Percentiles rank a stretch among this genome's conserved stretches.
phyloP scores from a whole-genome alignment of 1,284 basidiomycete species.

The Ustilago curta region DNA sequence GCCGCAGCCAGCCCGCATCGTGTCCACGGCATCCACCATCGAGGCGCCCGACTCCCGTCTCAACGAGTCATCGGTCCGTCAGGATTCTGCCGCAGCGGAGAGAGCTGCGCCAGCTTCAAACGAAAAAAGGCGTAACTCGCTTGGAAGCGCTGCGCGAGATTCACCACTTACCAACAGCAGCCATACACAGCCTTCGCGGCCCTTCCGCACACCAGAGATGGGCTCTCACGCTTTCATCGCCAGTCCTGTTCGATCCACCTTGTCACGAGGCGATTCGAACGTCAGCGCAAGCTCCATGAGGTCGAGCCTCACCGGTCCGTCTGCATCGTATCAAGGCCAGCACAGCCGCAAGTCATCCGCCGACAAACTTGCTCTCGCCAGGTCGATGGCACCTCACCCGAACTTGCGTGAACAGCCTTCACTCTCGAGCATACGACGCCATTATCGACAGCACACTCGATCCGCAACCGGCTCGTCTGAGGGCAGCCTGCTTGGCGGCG shows the following conservation, averaged over 20 bases:
- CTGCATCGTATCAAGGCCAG: slow-evolving; percentile 19
- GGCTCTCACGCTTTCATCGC: slow-evolving; percentile 4
- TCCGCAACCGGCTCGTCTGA: slow-evolving; percentile 41
- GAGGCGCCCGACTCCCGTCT: slow-evolving; percentile 4
- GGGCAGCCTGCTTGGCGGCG: slow-evolving; percentile 32
- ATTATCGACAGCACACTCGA: slow-evolving; percentile 41
- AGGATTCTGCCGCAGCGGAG: neutral
- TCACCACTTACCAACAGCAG: neutral
- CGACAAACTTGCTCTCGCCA: slow-evolving; percentile 34
- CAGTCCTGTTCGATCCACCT: slow-evolving; percentile 24
- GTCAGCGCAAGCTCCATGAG: slow-evolving; percentile 18
- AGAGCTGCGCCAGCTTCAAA: neutral
- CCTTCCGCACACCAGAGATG: slow-evolving; percentile 34
- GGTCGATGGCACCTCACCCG: slow-evolving; percentile 36
- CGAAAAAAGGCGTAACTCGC: neutral
- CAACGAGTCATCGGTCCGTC: neutral
- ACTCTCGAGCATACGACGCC: slow-evolving; percentile 37
- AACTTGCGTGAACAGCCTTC: slow-evolving; percentile 38
- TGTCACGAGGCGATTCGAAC: slow-evolving; percentile 26
- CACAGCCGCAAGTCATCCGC: slow-evolving; percentile 44
- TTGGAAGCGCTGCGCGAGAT: neutral
- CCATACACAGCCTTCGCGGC: neutral
- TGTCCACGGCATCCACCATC: slow-evolving; percentile 38
- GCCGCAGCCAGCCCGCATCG: slow-evolving; percentile 15
- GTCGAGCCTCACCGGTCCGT: slow-evolving; percentile 22